Percentiles rank a stretch among this genome's conserved stretches.
Evolutionary conservation across 768 basidiomycete genomes (phyloP).

Genomic region (Leccinellum rugosiceps): DNA sequence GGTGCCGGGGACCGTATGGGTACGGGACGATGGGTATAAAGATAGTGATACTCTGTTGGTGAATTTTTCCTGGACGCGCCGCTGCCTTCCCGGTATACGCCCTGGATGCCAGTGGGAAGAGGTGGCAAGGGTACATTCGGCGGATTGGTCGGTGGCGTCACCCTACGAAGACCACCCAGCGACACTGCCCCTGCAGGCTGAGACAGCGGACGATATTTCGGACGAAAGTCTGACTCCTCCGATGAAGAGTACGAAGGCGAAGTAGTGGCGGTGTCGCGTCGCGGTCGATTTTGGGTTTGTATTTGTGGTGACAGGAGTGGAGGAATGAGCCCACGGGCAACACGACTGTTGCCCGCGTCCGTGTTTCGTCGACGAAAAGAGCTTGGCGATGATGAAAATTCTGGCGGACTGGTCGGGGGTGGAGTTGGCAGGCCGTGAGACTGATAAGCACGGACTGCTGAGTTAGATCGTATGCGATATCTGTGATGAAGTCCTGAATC

Average conservation of each 20-base stretch:
- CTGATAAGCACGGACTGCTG: not conserved
- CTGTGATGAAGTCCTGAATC: constrained; percentile 6
- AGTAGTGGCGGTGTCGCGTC: not conserved
- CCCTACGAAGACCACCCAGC: not conserved
- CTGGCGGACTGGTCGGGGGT: constrained; percentile 2
- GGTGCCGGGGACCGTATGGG: not conserved
- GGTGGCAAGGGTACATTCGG: constrained; percentile 23
- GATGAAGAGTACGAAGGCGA: constrained; percentile 5
- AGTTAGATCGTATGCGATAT: constrained; percentile 5
- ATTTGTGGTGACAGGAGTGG: not conserved
- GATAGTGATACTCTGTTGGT: not conserved
- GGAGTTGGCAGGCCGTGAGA: constrained; percentile 5
- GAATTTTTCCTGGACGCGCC: not conserved
- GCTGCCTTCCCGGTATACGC: not conserved
- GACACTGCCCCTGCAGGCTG: not conserved
- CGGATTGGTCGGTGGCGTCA: constrained; percentile 13
- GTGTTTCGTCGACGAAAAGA: not conserved
- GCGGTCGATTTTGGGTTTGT: constrained; percentile 1
- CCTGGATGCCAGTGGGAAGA: constrained; percentile 13
- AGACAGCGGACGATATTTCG: constrained; percentile 1
- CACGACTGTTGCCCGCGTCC: not conserved
- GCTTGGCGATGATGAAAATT: not conserved
- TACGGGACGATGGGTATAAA: constrained; percentile 2
- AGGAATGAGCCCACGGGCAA: not conserved
- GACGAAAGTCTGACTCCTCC: constrained; percentile 4